These are phyloP conservation scores for Emmonsia crescens DNA, from an alignment of 2,329 filamentous ascomycete species.

Conservation along the genomic window DNA sequence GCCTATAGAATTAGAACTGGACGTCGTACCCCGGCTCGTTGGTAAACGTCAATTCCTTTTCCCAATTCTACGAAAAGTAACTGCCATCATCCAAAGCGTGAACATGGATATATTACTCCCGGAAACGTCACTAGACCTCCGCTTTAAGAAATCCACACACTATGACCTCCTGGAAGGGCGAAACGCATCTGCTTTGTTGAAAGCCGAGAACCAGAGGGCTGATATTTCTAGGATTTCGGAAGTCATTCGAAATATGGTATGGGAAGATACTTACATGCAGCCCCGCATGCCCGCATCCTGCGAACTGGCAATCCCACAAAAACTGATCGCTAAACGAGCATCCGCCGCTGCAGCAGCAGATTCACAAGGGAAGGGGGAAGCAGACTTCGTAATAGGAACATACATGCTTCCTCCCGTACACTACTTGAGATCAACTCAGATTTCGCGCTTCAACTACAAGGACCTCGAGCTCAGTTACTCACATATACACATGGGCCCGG, in stretches of 20 bases:
- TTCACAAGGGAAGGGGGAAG: background rate
- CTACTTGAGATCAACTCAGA: constrained; percentile 19
- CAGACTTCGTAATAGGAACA: constrained; percentile 17
- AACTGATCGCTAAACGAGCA: constrained; percentile 10
- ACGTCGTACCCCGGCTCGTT: constrained; percentile 10
- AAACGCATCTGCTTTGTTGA: background rate
- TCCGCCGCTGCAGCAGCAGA: background rate
- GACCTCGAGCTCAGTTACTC: constrained; percentile 24
- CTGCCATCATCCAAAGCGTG: constrained; percentile 21
- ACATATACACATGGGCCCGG: constrained; percentile 24
- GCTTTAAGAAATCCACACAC: constrained; percentile 26
- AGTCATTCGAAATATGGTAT: constrained; percentile 16
- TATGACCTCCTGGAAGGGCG: constrained; percentile 18
- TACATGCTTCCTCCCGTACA: constrained; percentile 27
- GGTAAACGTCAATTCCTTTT: background rate
- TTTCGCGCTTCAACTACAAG: constrained; percentile 24
- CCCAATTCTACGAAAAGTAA: constrained; percentile 19
- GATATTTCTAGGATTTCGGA: constrained; percentile 16
- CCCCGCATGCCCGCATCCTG: constrained; percentile 23
- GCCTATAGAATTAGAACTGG: constrained; percentile 24
- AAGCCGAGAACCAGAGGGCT: constrained; percentile 3
- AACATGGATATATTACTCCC: constrained; percentile 31
- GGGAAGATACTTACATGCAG: constrained; percentile 6
- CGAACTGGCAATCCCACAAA: constrained; percentile 21
- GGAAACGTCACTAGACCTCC: constrained; percentile 28